Evolutionary conservation across 805 yeast species (phyloP), one percentile per base, ranked within the genome.

Genomic region (Pichia phayaonensis): DNA sequence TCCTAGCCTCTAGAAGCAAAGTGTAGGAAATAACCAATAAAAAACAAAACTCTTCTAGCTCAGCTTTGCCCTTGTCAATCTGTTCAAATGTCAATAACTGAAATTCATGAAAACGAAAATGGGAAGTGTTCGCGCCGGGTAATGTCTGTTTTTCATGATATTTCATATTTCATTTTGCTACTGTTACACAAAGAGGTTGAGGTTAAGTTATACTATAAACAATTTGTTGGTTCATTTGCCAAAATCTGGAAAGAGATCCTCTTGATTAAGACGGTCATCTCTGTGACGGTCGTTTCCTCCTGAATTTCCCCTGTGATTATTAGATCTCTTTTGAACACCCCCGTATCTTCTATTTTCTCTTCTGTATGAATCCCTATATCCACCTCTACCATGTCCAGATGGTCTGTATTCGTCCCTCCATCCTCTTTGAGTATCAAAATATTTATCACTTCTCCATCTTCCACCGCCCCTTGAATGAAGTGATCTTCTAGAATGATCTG

Each of bases 401-500:
- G 38, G 38, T 34, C 29, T 40, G 59, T 43, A 23, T 23, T n/a
- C 21, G 4, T 24, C 43, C 24, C 46, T 24, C 18, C 20, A 18
- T 34, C 40, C 26, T 20, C 47, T 39, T 43, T 43, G 38, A 21
- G 36, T 20, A 10, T 39, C 36, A 15, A 39, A 24, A 15, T 41
- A 44, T 24, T 34, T 23, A 26, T 29, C 44, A 4, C 26, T 34
- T n/a, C 15, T 6, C 39, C 24, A 23, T 21, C 31, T 29, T 2
- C 15, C 26, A 31, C 48, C 46, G 24, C 42, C 47, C 22, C 51
- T 41, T 34, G 34, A n/a, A 13, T 16, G 8, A 16, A 22, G 40
- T n/a, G 41, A 36, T 46, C 38, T 16, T 46, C 46, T 39, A 10
- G 43, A 22, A 41, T 44, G 46, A 24, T 38, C 39, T 8, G 40